phyloP scores from a whole-genome alignment of 1,284 basidiomycete species.

The Pascua guehoae region DNA sequence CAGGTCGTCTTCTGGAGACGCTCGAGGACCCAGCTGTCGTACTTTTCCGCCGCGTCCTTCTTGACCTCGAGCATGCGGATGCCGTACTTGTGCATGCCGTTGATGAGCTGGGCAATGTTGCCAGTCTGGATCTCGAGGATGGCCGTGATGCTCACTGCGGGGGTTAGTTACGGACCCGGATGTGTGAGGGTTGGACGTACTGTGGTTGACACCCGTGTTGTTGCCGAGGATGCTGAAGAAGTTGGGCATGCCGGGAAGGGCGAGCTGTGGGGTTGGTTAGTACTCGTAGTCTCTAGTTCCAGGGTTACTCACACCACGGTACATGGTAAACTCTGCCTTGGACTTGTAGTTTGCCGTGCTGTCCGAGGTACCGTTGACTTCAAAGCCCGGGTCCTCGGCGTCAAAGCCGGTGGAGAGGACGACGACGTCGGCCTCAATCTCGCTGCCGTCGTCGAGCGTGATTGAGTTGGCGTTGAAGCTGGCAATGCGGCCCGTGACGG shows the following conservation, averaged over 20 bases:
- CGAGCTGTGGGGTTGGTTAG: constrained; percentile 7
- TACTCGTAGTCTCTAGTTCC: background rate
- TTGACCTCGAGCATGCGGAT: constrained; percentile 19
- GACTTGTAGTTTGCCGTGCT: constrained; percentile 14
- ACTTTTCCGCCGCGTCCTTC: constrained; percentile 12
- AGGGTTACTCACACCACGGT: constrained; percentile 9
- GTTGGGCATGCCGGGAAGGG: constrained; percentile 28
- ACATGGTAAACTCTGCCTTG: constrained; percentile 13
- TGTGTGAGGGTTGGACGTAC: too few species aligned
- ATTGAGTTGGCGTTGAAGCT: constrained; percentile 9
- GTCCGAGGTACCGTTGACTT: constrained; percentile 15
- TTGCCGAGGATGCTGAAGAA: constrained; percentile 29
- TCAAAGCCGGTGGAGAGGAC: constrained; percentile 20
- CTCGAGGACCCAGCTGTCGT: constrained; percentile 12
- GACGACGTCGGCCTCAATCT: constrained; percentile 16
- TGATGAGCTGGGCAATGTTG: constrained; percentile 14
- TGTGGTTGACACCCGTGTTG: constrained; percentile 29
- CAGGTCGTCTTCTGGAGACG: constrained; percentile 17
- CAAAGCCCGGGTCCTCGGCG: constrained; percentile 17
- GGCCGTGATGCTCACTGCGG: constrained; percentile 7
- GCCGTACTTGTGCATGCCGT: constrained; percentile 14
- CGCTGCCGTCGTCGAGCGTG: constrained; percentile 14
- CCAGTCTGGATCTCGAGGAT: constrained; percentile 19
- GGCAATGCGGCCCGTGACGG: constrained; percentile 16
- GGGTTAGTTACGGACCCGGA: too few species aligned